phyloP scores from a whole-genome alignment of 2,329 filamentous ascomycete species.

The Epichloe gansuensis region DNA sequence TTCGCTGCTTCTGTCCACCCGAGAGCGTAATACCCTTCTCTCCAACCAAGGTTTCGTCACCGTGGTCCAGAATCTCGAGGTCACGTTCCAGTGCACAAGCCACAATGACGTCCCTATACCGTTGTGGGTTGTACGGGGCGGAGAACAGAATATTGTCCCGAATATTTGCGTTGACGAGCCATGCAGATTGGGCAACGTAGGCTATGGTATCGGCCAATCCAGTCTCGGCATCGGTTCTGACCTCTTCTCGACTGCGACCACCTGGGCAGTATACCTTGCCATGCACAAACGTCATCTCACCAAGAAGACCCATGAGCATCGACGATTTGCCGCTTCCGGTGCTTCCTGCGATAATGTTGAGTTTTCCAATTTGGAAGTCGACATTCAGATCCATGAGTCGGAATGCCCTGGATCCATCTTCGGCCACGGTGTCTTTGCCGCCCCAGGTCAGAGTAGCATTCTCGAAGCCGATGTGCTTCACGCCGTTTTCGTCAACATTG shows the following conservation, averaged over 20 bases:
- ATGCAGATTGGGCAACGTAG: conserved; percentile 93
- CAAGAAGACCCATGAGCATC: conserved; percentile 84
- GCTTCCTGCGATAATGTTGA: conserved; percentile 86
- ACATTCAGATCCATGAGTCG: conserved; percentile 72
- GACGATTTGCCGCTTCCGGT: conserved; percentile 96
- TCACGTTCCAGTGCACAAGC: conserved; percentile 88
- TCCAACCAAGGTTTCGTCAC: conserved; percentile 86
- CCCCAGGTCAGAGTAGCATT: conserved; percentile 86
- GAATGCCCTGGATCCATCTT: conserved; percentile 62
- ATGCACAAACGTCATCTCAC: conserved; percentile 81
- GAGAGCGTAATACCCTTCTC: conserved; percentile 97
- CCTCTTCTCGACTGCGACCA: conserved; percentile 71
- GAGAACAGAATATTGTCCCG: conserved; percentile 93
- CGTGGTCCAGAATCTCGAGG: conserved; percentile 79
- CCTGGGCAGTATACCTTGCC: conserved; percentile 78
- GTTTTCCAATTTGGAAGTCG: conserved; percentile 68
- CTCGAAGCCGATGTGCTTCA: conserved; percentile 70
- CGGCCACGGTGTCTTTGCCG: conserved; percentile 44
- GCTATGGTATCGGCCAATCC: conserved; percentile 83
- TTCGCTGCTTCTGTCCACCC: conserved; percentile 93
- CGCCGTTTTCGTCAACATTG: conserved; percentile 53
- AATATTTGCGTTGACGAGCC: conserved; percentile 92
- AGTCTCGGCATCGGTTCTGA: conserved; percentile 69
- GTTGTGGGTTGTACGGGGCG: conserved; percentile 61
- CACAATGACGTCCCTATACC: conserved; percentile 78